Percentiles rank a stretch among this genome's conserved stretches.
phyloP scores from a whole-genome alignment of 805 yeast genomes.

The Schwanniomyces sp. region DNA sequence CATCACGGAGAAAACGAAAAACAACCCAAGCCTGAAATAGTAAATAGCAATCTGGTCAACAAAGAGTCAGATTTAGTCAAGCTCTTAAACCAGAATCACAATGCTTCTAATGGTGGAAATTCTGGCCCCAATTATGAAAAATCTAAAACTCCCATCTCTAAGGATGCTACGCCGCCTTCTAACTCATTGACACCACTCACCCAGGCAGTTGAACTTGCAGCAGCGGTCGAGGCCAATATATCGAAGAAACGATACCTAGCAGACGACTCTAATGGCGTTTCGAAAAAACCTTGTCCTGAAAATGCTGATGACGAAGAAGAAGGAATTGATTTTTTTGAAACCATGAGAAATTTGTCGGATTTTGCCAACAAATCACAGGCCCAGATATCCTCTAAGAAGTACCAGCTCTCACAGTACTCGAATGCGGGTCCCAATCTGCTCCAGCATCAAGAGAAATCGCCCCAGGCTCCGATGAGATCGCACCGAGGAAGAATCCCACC shows the following conservation, averaged over 20 bases:
- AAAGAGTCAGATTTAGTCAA: constrained; percentile 46
- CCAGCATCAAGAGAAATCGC: background rate
- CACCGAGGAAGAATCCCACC: constrained; percentile 2
- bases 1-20: constrained; percentile 8
- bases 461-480: background rate
- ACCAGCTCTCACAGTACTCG: constrained; percentile 5
- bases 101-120: background rate
- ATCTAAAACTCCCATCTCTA: constrained; percentile 1
- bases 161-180: constrained; percentile 7
- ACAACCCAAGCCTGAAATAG: background rate
- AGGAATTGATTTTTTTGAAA: constrained; percentile 71
- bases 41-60: constrained; percentile 4
- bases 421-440: background rate
- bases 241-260: constrained; percentile 1
- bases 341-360: constrained; percentile 55
- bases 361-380: constrained; percentile 4
- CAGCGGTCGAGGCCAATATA: constrained; percentile 25
- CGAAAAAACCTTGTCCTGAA: constrained; percentile 4
- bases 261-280: background rate
- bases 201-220: constrained; percentile 40
- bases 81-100: constrained; percentile 37
- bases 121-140: background rate
- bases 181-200: constrained; percentile 37
- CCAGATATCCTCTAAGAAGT: constrained; percentile 6
- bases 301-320: constrained; percentile 50